These are phyloP conservation scores for Zygoascus hellenicus DNA, from an alignment of 1,139 yeast genomes.

Conservation along the genomic window DNA sequence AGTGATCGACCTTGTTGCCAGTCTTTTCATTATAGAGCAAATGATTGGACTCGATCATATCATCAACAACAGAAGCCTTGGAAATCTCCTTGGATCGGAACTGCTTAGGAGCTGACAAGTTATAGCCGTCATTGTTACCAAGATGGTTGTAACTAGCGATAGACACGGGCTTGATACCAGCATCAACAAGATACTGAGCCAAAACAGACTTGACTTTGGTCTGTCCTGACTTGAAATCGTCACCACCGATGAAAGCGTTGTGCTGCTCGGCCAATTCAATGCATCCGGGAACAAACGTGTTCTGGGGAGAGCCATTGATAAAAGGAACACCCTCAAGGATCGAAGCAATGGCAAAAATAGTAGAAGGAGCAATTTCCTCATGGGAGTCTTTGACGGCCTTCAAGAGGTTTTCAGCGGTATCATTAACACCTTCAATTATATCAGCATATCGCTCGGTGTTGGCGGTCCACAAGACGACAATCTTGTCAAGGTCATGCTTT, in stretches of 20 bases:
- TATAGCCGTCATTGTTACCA: constrained; percentile 95
- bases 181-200: constrained; percentile 94
- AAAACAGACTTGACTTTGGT: constrained; percentile 91
- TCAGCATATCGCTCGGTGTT: constrained; percentile 93
- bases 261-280: constrained; percentile 80
- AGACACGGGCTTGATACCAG: constrained; percentile 92
- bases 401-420: constrained; percentile 76
- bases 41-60: constrained; percentile 83
- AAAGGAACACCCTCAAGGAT: constrained; percentile 84
- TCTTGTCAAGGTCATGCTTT: constrained; percentile 71
- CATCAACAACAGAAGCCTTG: constrained; percentile 89
- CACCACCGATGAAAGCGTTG: constrained; percentile 85
- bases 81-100: constrained; percentile 94
- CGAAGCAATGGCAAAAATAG: constrained; percentile 87
- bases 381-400: constrained; percentile 72
- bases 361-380: constrained; percentile 82
- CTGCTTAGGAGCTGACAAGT: constrained; percentile 85
- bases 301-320: constrained; percentile 96
- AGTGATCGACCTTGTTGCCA: constrained; percentile 82
- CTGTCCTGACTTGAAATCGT: constrained; percentile 96
- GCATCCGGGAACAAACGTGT: constrained; percentile 94
- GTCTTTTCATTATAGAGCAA: constrained; percentile 76
- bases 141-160: constrained; percentile 94
- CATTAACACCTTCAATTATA: constrained; percentile 72
- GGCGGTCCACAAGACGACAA: constrained; percentile 93